A percentile compares a stretch with the other conserved stretches of the same genome.
Conservation (phyloP, 1,284 basidiomycete genomes). For the Microbotryum saponariae region DNA sequence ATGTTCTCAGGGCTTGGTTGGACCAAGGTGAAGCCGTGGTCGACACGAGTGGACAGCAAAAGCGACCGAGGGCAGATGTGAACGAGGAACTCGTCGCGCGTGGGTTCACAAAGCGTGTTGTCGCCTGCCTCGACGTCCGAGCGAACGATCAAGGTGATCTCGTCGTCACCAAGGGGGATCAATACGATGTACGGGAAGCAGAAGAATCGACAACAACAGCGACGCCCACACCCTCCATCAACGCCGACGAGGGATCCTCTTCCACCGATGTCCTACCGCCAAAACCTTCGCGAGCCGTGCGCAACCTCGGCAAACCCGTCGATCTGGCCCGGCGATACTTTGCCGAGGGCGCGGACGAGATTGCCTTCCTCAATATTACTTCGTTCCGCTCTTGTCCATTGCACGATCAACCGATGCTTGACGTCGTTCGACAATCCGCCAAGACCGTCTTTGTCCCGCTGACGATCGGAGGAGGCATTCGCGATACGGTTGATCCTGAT, state of each 20-base stretch:
- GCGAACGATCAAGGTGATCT: constrained; percentile 93
- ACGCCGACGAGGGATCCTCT: constrained; percentile 30
- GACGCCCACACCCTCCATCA: constrained; percentile 30
- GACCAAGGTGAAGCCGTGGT: constrained; percentile 19
- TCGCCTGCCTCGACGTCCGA: constrained; percentile 96
- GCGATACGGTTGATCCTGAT: constrained; percentile 90
- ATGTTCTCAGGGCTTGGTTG: constrained; percentile 77
- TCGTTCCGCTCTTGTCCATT: constrained; percentile 95
- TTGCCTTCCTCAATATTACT: constrained; percentile 98
- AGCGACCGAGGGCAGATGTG: constrained; percentile 13
- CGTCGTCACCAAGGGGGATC: constrained; percentile 98
- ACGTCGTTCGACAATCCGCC: constrained; percentile 83
- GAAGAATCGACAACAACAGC: constrained; percentile 44
- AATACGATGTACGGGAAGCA: constrained; percentile 90
- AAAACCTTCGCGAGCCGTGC: constrained; percentile 56
- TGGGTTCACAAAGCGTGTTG: constrained; percentile 82
- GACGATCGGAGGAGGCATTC: constrained; percentile 97
- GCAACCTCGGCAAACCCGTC: constrained; percentile 97
- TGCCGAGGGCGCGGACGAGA: constrained; percentile 83
- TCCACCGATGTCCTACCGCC: constrained; percentile 17
- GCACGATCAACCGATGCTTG: constrained; percentile 95
- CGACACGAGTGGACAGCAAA: constrained; percentile 22
- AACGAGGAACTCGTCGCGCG: constrained; percentile 39
- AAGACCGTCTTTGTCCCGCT: constrained; percentile 93
- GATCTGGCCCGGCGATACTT: constrained; percentile 84